Percentiles rank a stretch among this genome's conserved stretches.
Evolutionary conservation across 805 yeast genomes (phyloP).

Genomic region (Yarrowia sp.): DNA sequence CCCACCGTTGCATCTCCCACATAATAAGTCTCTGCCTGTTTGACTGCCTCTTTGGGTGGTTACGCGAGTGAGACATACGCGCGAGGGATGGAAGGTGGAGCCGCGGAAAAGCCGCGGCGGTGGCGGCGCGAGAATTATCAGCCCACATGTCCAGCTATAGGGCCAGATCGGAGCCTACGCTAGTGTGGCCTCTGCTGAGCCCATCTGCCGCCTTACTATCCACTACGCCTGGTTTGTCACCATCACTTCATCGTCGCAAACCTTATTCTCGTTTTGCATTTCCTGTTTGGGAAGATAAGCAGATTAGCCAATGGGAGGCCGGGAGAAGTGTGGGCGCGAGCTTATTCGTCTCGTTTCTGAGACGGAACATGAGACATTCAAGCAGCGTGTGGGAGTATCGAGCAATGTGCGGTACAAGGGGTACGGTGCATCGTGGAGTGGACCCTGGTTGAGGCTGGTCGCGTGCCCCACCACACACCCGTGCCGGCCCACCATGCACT

Average conservation of each 20-base stretch:
- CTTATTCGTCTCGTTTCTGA: background rate
- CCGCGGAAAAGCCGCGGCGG: no score
- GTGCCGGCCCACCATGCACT: background rate
- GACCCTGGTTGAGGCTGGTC: background rate
- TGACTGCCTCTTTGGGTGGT: background rate
- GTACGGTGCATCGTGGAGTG: no score
- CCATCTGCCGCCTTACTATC: background rate
- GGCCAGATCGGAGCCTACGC: no score
- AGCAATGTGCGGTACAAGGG: background rate
- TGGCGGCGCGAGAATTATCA: no score
- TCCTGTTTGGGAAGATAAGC: constrained; percentile 21
- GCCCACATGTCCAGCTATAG: no score
- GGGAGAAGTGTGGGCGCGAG: background rate
- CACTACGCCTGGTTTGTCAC: background rate
- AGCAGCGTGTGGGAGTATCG: background rate
- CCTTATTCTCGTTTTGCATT: constrained; percentile 10
- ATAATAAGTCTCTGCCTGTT: background rate
- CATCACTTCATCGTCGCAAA: background rate
- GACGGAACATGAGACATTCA: background rate
- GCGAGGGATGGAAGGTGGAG: no score
- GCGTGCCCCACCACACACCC: background rate
- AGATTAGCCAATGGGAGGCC: background rate
- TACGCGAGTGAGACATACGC: background rate
- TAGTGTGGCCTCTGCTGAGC: no score
- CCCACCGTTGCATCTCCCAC: background rate